These are phyloP conservation scores for Penicillium silybi DNA, from an alignment of 495 filamentous ascomycete species.

Conservation along the genomic window DNA sequence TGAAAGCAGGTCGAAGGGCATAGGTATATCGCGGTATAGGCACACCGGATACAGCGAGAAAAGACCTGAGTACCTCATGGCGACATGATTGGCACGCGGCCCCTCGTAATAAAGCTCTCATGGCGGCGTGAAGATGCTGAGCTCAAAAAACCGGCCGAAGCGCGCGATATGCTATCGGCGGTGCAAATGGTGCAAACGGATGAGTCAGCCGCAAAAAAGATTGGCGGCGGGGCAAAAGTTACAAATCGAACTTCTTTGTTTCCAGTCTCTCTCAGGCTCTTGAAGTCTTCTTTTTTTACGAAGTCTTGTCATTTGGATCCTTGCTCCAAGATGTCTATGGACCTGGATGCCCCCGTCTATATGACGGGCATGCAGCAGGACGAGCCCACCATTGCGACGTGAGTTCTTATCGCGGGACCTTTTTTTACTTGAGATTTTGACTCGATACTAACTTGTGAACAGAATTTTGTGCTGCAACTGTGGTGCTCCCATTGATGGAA, in stretches of 20 bases:
- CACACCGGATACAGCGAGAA: conserved; percentile 18
- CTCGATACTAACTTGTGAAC: conserved; percentile 12
- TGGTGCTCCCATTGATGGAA: conserved; percentile 89
- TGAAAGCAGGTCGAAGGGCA: conserved; percentile 13
- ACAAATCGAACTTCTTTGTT: conserved; percentile 17
- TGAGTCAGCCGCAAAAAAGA: conserved; percentile 27
- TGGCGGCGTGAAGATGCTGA: conserved; percentile 14
- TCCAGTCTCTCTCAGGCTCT: conserved; percentile 6
- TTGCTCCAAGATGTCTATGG: conserved; percentile 59
- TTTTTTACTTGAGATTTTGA: conserved; percentile 5
- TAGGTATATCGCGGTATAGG: conserved; percentile 18
- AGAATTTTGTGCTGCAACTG: conserved; percentile 96
- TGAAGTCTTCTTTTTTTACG: conserved; percentile 1
- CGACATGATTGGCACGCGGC: conserved; percentile 27
- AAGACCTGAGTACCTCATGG: conserved; percentile 25
- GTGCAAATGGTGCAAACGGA: conserved; percentile 27
- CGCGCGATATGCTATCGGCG: conserved; percentile 3
- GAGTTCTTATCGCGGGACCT: conserved; percentile 26
- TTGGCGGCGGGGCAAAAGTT: conserved; percentile 29
- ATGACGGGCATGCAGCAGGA: conserved; percentile 46
- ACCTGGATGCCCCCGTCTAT: conserved; percentile 60
- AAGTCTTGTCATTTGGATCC: conserved; percentile 4
- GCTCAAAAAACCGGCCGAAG: conserved; percentile 4
- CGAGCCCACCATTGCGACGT: conserved; percentile 56
- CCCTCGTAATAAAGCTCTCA: conserved; percentile 30